Percentiles rank a stretch among this genome's conserved stretches.
phyloP scores from a whole-genome alignment of 805 yeast genomes.

The Lipomyces orientalis region DNA sequence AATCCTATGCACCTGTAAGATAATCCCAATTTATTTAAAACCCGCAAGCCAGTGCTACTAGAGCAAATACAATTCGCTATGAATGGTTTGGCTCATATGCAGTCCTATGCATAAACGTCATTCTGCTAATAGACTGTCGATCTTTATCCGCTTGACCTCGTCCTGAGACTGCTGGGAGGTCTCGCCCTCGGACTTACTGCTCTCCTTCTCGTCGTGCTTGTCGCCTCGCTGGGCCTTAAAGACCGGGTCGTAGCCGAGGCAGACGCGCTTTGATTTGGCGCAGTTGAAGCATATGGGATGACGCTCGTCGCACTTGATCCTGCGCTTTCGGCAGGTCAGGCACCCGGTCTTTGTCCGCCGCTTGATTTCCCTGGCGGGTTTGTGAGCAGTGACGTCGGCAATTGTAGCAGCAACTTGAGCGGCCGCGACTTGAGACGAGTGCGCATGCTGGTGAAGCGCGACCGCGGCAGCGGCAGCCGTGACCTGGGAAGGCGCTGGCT shows the following conservation, averaged over 20 bases:
- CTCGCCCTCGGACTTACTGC: background rate
- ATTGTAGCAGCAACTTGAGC: slow-evolving; percentile 33
- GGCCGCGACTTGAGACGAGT: slow-evolving; percentile 26
- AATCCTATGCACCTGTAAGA: background rate
- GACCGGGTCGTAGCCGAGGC: slow-evolving; percentile 38
- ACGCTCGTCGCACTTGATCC: slow-evolving; percentile 70
- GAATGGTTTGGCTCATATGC: background rate
- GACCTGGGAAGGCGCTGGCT: background rate
- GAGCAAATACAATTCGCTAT: background rate
- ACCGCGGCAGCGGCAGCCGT: slow-evolving; percentile 6
- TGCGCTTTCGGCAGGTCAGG: slow-evolving; percentile 66
- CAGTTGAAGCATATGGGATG: slow-evolving; percentile 63
- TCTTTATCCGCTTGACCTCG: slow-evolving; percentile 33
- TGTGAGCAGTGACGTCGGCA: slow-evolving; percentile 29
- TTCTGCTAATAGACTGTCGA: slow-evolving; percentile 27
- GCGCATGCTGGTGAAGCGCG: slow-evolving; percentile 4
- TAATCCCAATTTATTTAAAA: slow-evolving; percentile 1
- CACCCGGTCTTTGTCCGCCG: slow-evolving; percentile 52
- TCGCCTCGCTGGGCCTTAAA: slow-evolving; percentile 20
- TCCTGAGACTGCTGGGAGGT: slow-evolving; percentile 1
- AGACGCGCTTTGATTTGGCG: slow-evolving; percentile 37
- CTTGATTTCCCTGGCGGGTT: slow-evolving; percentile 33
- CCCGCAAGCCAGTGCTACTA: slow-evolving; percentile 1
- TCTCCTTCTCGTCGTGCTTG: background rate
- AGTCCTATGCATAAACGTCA: background rate